Evolutionary conservation across 768 basidiomycete genomes (phyloP).

Genomic region (Lanmaoa pseudosensibilis): DNA sequence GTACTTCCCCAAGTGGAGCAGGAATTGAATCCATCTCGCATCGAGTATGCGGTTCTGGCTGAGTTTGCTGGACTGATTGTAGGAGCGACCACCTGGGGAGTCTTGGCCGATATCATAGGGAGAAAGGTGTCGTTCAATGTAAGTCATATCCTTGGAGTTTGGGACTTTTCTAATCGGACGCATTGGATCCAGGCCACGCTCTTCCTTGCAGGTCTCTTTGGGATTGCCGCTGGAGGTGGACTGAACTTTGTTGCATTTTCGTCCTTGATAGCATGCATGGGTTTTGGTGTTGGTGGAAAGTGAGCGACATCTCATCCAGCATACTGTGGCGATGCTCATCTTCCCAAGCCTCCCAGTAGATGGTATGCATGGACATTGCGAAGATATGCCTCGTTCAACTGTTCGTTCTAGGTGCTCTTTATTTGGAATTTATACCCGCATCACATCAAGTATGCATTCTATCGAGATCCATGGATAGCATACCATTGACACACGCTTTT

Average conservation of each 20-base stretch:
- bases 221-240: slow-evolving; percentile 48
- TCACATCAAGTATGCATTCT: slow-evolving; percentile 36
- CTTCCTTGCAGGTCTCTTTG: slow-evolving; percentile 46
- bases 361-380: slow-evolving; percentile 33
- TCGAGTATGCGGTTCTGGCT: slow-evolving; percentile 48
- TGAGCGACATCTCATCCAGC: slow-evolving; percentile 26
- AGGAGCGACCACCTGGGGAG: slow-evolving; percentile 50
- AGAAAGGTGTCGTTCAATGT: slow-evolving; percentile 47
- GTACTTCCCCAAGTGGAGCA: slow-evolving; percentile 45
- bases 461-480: not conserved
- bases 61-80: slow-evolving; percentile 50
- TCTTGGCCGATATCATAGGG: slow-evolving; percentile 50
- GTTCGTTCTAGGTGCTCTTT: slow-evolving; percentile 40
- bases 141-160: not conserved
- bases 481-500: not conserved
- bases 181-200: slow-evolving; percentile 29
- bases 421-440: slow-evolving; percentile 45
- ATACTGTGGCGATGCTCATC: slow-evolving; percentile 21
- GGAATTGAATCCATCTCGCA: slow-evolving; percentile 42
- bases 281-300: slow-evolving; percentile 55
- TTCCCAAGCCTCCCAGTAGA: slow-evolving; percentile 43
- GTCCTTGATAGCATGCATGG: slow-evolving; percentile 46
- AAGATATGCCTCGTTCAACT: not conserved
- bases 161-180: not conserved
- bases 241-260: slow-evolving; percentile 48